Base-by-base conservation (phyloP, 345 rosid genomes). In the Crucihimalaya himalaica region DNA sequence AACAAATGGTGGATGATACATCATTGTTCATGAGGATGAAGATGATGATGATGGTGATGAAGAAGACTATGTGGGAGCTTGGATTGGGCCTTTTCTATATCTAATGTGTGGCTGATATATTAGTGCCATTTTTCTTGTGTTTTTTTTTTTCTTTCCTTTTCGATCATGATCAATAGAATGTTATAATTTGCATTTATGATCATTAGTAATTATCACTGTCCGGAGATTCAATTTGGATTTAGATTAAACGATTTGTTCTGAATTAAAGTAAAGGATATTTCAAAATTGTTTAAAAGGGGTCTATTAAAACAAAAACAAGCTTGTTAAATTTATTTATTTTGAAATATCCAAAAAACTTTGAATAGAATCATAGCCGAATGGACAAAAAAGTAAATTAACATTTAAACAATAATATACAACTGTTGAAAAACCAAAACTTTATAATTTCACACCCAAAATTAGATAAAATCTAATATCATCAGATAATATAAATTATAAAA, bases 21-120 rank as follows among this genome's bases (percentile, higher is more conserved):
- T 71, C 77, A 71, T 77, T 77, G 63, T 71, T 71, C 63, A 51
- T 39, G 63, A 52, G 50, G 67, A 70, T 45, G 78, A 74, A 1
- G 52, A 66, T 46, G 78, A 56, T 34, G 78, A 65, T 60, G 78
- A 56, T 60, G 19, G 20, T 66, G 66, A 51, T 20, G 63, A 67
- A 42, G 69, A 18, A 43, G 43, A 63, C 66, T 46, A 55, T 70
- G 76, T 71, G 57, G 57, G 68, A 47, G 59, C 47, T 70, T 71
- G 72, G 35, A 31, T 31, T 57, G 68, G 25, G 80, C 65, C 66
- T 71, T 37, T 21, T 48, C 47, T 63, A 18, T 70, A 37, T 77
- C 64, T 19, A 19, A 64, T 64, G 57, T 70, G 15, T 70, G 76
- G 76, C 37, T 70, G 51, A 70, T 71, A 65, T 71, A 64, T 71